Conservation (phyloP, 2,329 filamentous ascomycete genomes). For the Penicillium sp. region DNA sequence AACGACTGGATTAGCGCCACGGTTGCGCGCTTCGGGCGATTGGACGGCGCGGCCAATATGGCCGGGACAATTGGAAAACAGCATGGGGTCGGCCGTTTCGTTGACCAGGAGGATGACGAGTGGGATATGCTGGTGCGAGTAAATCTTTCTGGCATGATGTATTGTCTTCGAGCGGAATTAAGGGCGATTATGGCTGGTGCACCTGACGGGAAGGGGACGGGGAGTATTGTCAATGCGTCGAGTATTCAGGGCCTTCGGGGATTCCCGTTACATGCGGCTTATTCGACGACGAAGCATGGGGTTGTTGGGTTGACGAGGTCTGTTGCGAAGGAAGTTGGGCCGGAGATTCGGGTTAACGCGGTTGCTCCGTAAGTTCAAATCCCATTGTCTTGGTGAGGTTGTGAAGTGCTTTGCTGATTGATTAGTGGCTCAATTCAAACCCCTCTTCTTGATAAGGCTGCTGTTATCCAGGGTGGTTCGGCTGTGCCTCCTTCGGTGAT, state of each 20-base stretch:
- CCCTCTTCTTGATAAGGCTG: slow-evolving; percentile 34
- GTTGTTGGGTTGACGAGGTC: slow-evolving; percentile 41
- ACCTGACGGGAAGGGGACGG: slow-evolving; percentile 26
- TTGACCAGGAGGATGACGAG: slow-evolving; percentile 43
- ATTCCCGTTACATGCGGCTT: slow-evolving; percentile 34
- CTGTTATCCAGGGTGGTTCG: slow-evolving; percentile 27
- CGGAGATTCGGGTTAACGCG: slow-evolving; percentile 45
- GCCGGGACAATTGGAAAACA: slow-evolving; percentile 40
- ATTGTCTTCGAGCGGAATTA: slow-evolving; percentile 57
- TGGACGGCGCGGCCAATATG: slow-evolving; percentile 49
- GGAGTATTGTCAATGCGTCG: slow-evolving; percentile 62
- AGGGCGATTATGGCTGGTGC: slow-evolving; percentile 39
- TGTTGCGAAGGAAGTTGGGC: slow-evolving; percentile 43
- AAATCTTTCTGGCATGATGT: slow-evolving; percentile 55
- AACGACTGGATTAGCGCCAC: slow-evolving; percentile 44
- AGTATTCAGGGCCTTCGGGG: slow-evolving; percentile 49
- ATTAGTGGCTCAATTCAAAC: slow-evolving; percentile 39
- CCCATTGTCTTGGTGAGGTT: neutral
- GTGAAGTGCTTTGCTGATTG: slow-evolving; percentile 5
- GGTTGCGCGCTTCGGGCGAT: slow-evolving; percentile 38
- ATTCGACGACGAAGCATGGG: slow-evolving; percentile 41
- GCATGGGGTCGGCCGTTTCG: slow-evolving; percentile 32
- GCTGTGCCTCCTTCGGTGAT: slow-evolving; percentile 25
- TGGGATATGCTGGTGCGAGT: slow-evolving; percentile 51
- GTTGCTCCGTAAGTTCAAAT: slow-evolving; percentile 45